These are phyloP conservation scores for Lagerstroemia speciosa DNA, from an alignment of 345 rosid genomes.

Conservation along the genomic window DNA sequence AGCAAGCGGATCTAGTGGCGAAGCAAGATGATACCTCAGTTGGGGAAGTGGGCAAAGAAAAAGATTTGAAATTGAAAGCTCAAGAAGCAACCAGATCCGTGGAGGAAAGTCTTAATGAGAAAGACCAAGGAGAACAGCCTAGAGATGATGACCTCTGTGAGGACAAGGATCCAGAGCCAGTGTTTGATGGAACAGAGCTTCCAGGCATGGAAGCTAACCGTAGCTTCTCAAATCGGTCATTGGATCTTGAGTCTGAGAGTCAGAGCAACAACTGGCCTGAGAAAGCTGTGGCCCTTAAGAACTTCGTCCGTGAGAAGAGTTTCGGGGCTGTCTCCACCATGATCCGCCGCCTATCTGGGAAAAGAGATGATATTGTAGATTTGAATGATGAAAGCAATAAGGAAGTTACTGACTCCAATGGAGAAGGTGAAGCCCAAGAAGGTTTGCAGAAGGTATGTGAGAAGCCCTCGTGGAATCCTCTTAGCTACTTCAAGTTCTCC, in stretches of 20 bases:
- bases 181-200: slow-evolving; percentile 44
- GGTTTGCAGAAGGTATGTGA: slow-evolving; percentile 30
- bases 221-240: slow-evolving; percentile 21
- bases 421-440: slow-evolving; percentile 22
- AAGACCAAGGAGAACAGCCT: slow-evolving; percentile 16
- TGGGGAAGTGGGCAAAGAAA: background rate
- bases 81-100: slow-evolving; percentile 3
- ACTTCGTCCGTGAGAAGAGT: slow-evolving; percentile 57
- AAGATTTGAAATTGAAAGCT: background rate
- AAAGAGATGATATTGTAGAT: slow-evolving; percentile 23
- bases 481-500: slow-evolving; percentile 41
- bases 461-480: slow-evolving; percentile 59
- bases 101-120: slow-evolving; percentile 16
- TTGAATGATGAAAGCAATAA: slow-evolving; percentile 18
- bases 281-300: slow-evolving; percentile 57
- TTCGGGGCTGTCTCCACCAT: slow-evolving; percentile 50
- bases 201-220: slow-evolving; percentile 32
- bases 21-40: background rate
- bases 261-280: slow-evolving; percentile 55
- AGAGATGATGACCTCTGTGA: slow-evolving; percentile 21
- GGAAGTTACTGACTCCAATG: slow-evolving; percentile 20
- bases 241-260: slow-evolving; percentile 23
- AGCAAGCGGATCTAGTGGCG: background rate
- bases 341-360: slow-evolving; percentile 48
- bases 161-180: slow-evolving; percentile 31